Evolutionary conservation across 441 rosid genomes (phyloP), one percentile per base, ranked within the genome.

Genomic region (Metrosideros polymorpha): DNA sequence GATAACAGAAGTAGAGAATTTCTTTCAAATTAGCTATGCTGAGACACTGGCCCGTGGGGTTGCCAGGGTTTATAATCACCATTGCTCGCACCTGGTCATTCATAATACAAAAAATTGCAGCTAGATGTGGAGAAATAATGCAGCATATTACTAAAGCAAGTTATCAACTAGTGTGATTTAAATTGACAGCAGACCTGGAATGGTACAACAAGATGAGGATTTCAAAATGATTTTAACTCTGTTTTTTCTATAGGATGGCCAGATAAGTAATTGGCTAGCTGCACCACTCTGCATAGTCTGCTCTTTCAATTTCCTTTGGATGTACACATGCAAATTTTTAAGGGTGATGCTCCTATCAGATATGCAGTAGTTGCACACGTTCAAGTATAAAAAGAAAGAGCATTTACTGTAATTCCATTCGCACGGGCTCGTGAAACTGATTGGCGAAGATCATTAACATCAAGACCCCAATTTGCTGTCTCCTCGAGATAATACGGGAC

Each of bases 1-100:
- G 93, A 86, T 92, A 90, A 91, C 99, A 96, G 90, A 92, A 97
- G 84, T 47, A 86, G 90, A 97, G 85, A 87, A 97, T 95, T 92
- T 96, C 99, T 91, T 93, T 93, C 83, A 97, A 89, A 90, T 97
- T 96, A 82, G 95, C 93, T 93, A 89, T 96, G 76, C 99, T 96
- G 56, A 97, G 96, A 89, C 99, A 97, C 89, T 93, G 97, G n/a
- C 99, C 99, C 39, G 99, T 96, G 52, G 99, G 99, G 91, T 98
- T 98, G 27, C 99, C 99, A 13, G 99, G 99, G 92, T 98, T 98
- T 85, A 98, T 96, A 87, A 98, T 95, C 87, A 96, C 99, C 98
- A 98, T 96, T 66, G 99, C 99, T 92, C 93, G 93, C 83, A 96
- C 96, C 99, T 98, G 93, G 56, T 85, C 85, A 92, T 39, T 75